Percentiles rank a stretch among this genome's conserved stretches.
Conservation (phyloP, 345 rosid species). For the Ceriops decandra region DNA sequence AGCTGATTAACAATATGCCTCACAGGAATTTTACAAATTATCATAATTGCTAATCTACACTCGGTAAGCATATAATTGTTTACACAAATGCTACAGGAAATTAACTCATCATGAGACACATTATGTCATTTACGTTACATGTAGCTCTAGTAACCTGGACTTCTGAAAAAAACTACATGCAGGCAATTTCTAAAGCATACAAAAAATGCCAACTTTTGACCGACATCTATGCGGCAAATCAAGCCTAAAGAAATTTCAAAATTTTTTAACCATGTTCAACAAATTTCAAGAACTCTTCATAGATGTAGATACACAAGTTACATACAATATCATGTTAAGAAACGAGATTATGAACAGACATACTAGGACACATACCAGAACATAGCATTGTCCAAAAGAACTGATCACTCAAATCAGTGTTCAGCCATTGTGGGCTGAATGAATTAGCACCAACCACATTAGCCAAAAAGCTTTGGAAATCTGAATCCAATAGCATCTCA, state of each 20-base stretch:
- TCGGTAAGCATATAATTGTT: not conserved
- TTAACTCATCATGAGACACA: not conserved
- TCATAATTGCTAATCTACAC: not conserved
- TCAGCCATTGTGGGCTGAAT: not conserved
- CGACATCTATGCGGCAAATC: not conserved
- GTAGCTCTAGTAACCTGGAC: not conserved
- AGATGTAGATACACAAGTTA: not conserved
- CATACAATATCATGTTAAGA: not conserved
- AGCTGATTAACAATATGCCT: no score
- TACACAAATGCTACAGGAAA: no score
- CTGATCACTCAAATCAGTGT: not conserved
- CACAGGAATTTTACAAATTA: no score
- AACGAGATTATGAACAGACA: not conserved
- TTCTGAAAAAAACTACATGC: no score
- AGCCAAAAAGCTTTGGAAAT: constrained; percentile 5
- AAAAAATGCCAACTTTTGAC: not conserved
- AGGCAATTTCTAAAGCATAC: not conserved
- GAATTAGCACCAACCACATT: not conserved
- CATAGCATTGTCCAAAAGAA: not conserved
- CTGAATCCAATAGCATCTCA: not conserved
- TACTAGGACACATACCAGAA: not conserved
- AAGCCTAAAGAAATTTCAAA: not conserved
- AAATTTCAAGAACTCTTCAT: not conserved
- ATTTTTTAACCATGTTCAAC: not conserved
- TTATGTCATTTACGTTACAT: not conserved